Evolutionary conservation across 352 stramenopile species (phyloP).

Genomic region (Phytopythium vexans): DNA sequence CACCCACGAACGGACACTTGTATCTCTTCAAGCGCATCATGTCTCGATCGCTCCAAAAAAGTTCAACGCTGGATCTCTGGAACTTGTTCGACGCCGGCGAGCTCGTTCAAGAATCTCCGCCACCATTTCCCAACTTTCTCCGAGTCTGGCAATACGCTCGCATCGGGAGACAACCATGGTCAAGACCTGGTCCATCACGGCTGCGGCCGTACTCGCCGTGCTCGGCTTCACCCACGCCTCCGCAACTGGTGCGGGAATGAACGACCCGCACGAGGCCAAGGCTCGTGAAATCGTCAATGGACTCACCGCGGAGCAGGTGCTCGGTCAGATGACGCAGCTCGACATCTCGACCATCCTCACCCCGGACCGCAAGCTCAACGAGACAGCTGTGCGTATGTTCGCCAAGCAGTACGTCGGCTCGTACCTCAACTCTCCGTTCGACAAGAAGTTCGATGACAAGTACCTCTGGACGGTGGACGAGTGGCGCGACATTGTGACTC

Average conservation of each 20-base stretch:
- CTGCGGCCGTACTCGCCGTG: conserved; percentile 19
- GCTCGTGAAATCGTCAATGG: conserved; percentile 48
- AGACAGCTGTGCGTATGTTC: conserved; percentile 53
- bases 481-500: conserved; percentile 64
- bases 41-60: too few relatives aligned
- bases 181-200: conserved; percentile 32
- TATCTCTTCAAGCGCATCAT: too few relatives aligned
- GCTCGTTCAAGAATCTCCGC: too few relatives aligned
- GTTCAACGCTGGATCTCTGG: too few relatives aligned
- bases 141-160: too few relatives aligned
- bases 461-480: conserved; percentile 54
- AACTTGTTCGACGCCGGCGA: too few relatives aligned
- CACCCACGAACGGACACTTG: too few relatives aligned
- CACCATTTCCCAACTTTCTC: too few relatives aligned
- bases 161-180: conserved; percentile 32
- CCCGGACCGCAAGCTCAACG: conserved; percentile 52
- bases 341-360: conserved; percentile 75
- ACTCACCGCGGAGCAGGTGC: conserved; percentile 45
- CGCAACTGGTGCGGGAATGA: conserved; percentile 10
- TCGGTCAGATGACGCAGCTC: conserved; percentile 91
- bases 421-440: conserved; percentile 77
- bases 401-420: conserved; percentile 81
- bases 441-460: conserved; percentile 16
- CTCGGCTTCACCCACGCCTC: conserved; percentile 8
- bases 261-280: conserved; percentile 29